phyloP scores from a whole-genome alignment of 306 rosid genomes.

The Sechiopsis laciniata region DNA sequence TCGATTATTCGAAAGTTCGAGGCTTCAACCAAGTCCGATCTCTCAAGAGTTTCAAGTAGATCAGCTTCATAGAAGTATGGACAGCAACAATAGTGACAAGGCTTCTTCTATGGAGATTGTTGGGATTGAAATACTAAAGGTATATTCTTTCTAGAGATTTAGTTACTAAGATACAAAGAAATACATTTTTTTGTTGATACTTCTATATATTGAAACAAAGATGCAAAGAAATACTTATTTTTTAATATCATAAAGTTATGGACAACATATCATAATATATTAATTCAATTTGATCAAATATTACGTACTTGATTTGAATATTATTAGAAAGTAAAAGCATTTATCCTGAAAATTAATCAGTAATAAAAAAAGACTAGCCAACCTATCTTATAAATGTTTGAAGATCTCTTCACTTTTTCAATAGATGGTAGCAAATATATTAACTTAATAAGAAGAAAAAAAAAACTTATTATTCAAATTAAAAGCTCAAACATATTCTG shows the following conservation, averaged over 20 bases:
- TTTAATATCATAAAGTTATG: neutral
- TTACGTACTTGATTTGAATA: too few species aligned
- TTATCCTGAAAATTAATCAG: too few species aligned
- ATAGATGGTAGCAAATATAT: too few species aligned
- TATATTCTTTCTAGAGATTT: neutral
- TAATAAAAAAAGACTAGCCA: too few species aligned
- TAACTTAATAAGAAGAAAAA: neutral
- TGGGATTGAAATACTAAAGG: conserved; percentile 8
- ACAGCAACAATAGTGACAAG: neutral
- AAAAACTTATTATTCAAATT: neutral
- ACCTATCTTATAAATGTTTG: too few species aligned
- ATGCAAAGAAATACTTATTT: neutral
- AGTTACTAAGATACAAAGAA: neutral
- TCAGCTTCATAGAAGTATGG: neutral
- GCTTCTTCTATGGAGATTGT: neutral
- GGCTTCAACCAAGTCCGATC: neutral
- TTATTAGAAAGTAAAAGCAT: too few species aligned
- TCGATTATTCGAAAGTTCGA: neutral
- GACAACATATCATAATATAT: neutral
- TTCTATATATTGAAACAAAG: neutral
- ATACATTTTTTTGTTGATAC: neutral
- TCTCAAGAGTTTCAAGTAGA: neutral
- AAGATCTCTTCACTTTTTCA: too few species aligned
- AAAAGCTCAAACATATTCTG: neutral
- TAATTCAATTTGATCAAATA: neutral